phyloP scores from a whole-genome alignment of 2,329 filamentous ascomycete species.

The Hymenoscyphus occultus region DNA sequence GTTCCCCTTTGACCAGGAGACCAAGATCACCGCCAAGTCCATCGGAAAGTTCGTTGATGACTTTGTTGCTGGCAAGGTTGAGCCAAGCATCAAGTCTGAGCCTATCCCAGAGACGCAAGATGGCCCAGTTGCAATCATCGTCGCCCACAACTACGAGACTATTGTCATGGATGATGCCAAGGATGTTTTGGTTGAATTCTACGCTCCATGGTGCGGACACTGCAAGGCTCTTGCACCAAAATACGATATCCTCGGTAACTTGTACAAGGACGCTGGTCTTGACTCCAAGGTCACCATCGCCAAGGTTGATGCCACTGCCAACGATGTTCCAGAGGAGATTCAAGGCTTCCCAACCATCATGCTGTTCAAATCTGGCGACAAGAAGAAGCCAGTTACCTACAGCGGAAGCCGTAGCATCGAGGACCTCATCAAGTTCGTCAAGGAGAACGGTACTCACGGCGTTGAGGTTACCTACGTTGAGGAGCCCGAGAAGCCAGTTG shows the following conservation, averaged over 20 bases:
- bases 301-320: conserved; percentile 94
- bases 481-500: conserved; percentile 43
- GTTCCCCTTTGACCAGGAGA: conserved; percentile 86
- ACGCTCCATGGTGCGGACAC: conserved; percentile 99
- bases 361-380: conserved; percentile 87
- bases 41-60: conserved; percentile 83
- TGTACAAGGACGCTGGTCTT: conserved; percentile 73
- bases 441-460: conserved; percentile 91
- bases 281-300: conserved; percentile 86
- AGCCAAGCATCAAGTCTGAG: conserved; percentile 98
- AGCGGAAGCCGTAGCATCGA: conserved; percentile 82
- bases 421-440: conserved; percentile 88
- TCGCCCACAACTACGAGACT: conserved; percentile 90
- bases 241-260: conserved; percentile 85
- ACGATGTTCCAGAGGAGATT: conserved; percentile 96
- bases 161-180: conserved; percentile 90
- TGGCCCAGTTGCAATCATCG: conserved; percentile 80
- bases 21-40: conserved; percentile 65
- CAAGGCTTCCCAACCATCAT: conserved; percentile 99
- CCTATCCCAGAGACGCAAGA: conserved; percentile 92
- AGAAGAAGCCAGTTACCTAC: conserved; percentile 83
- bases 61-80: conserved; percentile 81
- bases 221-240: conserved; percentile 98
- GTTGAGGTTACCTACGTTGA: conserved; percentile 61
- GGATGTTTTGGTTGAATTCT: conserved; percentile 97